These are phyloP conservation scores for Geum urbanum DNA, from an alignment of 306 rosid genomes.

Conservation along the genomic window DNA sequence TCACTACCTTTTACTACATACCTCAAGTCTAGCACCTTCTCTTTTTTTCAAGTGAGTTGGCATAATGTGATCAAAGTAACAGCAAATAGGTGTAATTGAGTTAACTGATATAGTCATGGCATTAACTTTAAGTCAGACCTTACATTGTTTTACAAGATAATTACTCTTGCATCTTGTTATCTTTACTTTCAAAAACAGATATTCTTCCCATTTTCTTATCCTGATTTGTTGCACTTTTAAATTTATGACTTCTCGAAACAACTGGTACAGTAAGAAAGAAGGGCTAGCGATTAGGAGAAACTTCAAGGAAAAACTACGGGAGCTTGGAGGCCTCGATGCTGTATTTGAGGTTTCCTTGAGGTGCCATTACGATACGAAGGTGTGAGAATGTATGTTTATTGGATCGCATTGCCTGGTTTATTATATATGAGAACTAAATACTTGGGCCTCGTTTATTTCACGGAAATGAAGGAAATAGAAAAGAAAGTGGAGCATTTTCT, in stretches of 20 bases:
- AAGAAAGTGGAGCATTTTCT: too few species aligned
- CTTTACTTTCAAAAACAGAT: not conserved
- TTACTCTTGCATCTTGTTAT: not conserved
- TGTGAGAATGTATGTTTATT: conserved; percentile 81
- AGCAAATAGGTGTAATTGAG: not conserved
- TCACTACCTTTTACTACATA: not conserved
- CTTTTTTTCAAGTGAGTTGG: not conserved
- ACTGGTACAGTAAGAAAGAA: conserved; percentile 77
- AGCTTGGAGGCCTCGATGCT: conserved; percentile 93
- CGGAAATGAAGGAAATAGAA: too few species aligned
- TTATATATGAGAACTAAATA: conserved; percentile 1
- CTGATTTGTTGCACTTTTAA: conserved; percentile 1
- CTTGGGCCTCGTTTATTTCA: too few species aligned
- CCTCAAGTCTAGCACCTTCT: not conserved
- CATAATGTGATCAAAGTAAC: not conserved
- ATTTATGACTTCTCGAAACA: conserved; percentile 36
- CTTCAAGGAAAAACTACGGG: conserved; percentile 87
- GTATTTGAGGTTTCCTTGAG: conserved; percentile 76
- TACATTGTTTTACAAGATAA: not conserved
- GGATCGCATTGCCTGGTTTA: conserved; percentile 36
- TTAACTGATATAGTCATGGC: not conserved
- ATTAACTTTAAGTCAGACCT: not conserved
- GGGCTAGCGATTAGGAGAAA: conserved; percentile 77
- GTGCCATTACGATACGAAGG: conserved; percentile 93
- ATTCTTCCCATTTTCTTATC: not conserved